Evolutionary conservation across 1,139 yeast genomes (phyloP), one percentile per base, ranked within the genome.

Genomic region (Meyerozyma elateridarum): DNA sequence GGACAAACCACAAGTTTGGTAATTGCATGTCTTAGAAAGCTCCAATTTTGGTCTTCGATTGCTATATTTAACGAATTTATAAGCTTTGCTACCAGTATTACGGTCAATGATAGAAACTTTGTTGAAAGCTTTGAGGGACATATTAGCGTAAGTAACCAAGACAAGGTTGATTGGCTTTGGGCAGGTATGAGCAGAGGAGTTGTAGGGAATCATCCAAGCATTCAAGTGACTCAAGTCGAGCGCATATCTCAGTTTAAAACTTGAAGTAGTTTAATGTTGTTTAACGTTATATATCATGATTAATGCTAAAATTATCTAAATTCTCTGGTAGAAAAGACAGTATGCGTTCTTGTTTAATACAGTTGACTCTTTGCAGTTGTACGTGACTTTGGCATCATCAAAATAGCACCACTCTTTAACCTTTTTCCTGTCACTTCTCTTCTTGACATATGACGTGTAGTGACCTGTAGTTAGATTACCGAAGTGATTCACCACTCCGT

Each of bases 401-500:
- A 80, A 85, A 39, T 75, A 73, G 39, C 85, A 75, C 95, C 95
- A 85, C 12, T 72, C 75, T 32, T 70, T 63, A 4, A 50, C 41
- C 39, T 55, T 59, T 35, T 52, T 51, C 9, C 41, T 30, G 33
- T 56, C 64, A 30, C 64, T 64, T 5, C 67, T 53, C 45, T 85
- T 84, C 45, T 78, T 64, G 2, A 87, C 94, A 49, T 78, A 83
- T 0, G 95, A 70, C 0, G 97, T 91, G 54, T 91, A 91, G 57
- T 91, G 98, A 0, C 98, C 97, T 2, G 95, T 87, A 29, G 82
- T 75, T 30, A 89, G 64, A 18, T 66, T 61, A 2, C 98, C 97
- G 41, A 67, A 73, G 56, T 91, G 98, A 46, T 85, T 84, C n/a
- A 89, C 91, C 20, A 89, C 95, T 0, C 84, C 95, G 46, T 79